phyloP scores from a whole-genome alignment of 495 filamentous ascomycete genomes.

The Astrocystis sublimbata region DNA sequence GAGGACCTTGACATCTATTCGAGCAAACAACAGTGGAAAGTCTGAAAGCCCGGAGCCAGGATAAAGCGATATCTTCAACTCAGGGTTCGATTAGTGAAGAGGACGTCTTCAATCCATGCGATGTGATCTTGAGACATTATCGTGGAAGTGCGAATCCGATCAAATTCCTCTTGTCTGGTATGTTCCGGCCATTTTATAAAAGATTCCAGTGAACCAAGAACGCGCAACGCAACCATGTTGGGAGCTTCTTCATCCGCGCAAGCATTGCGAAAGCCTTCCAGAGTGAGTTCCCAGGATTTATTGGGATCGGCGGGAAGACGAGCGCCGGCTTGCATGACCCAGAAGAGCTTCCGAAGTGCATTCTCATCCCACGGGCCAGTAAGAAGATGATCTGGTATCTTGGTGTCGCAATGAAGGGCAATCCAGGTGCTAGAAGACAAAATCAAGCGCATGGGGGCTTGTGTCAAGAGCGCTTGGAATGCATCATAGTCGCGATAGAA shows the following conservation, averaged over 20 bases:
- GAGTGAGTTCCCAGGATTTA: constrained; percentile 41
- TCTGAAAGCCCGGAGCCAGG: too few relatives aligned
- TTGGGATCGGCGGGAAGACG: constrained; percentile 2
- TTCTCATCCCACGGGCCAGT: constrained; percentile 29
- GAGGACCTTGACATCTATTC: too few relatives aligned
- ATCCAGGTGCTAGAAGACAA: constrained; percentile 17
- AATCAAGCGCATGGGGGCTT: too few relatives aligned
- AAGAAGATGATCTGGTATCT: constrained; percentile 38
- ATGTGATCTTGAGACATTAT: too few relatives aligned
- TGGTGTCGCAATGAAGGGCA: constrained; percentile 31
- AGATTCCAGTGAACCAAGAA: constrained; percentile 7
- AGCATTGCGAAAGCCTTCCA: constrained; percentile 18
- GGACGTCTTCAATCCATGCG: too few relatives aligned
- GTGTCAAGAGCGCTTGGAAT: too few relatives aligned
- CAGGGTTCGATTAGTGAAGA: too few relatives aligned
- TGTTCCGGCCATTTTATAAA: constrained; percentile 7
- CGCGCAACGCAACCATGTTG: constrained; percentile 12
- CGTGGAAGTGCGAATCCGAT: too few relatives aligned
- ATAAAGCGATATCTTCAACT: too few relatives aligned
- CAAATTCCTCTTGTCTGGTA: not conserved
- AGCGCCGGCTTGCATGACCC: constrained; percentile 39
- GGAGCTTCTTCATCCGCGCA: not conserved
- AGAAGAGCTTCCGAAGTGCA: constrained; percentile 36
- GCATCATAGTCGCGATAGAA: constrained; percentile 23
- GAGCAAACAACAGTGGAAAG: too few relatives aligned